Evolutionary conservation across 352 stramenopile genomes (phyloP).

Genomic region (Phytophthora pisi): DNA sequence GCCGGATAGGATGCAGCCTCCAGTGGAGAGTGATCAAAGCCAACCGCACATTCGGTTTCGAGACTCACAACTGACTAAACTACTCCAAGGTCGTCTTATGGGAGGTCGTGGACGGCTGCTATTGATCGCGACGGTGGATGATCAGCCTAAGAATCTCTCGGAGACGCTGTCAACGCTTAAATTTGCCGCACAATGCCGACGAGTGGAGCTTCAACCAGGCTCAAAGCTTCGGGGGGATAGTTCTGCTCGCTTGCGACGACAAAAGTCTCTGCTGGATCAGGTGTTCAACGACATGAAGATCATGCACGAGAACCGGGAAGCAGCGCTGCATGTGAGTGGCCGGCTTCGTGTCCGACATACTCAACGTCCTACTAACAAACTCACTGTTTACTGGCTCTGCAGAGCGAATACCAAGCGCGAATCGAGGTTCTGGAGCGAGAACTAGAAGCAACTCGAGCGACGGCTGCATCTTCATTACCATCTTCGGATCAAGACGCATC

Average conservation of each 20-base stretch:
- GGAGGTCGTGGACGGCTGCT: slow-evolving; percentile 49
- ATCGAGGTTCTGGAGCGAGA: slow-evolving; percentile 45
- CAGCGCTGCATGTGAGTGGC: slow-evolving; percentile 44
- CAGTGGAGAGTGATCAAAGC: slow-evolving; percentile 14
- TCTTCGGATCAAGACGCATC: slow-evolving; percentile 1
- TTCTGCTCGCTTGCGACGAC: slow-evolving; percentile 16
- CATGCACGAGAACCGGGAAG: slow-evolving; percentile 61
- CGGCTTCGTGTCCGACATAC: not conserved
- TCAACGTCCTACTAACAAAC: not conserved
- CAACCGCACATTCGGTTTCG: slow-evolving; percentile 63
- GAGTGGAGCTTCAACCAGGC: slow-evolving; percentile 50
- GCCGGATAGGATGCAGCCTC: slow-evolving; percentile 8
- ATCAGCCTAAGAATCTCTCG: slow-evolving; percentile 51
- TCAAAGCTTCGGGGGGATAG: slow-evolving; percentile 17
- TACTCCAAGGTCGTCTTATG: slow-evolving; percentile 61
- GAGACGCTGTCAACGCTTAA: slow-evolving; percentile 81
- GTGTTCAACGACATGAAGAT: slow-evolving; percentile 54
- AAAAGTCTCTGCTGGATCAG: slow-evolving; percentile 45
- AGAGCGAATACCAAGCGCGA: slow-evolving; percentile 47
- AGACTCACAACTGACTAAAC: slow-evolving; percentile 79
- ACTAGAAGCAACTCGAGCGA: slow-evolving; percentile 22
- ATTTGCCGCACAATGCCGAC: slow-evolving; percentile 71
- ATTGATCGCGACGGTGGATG: slow-evolving; percentile 71
- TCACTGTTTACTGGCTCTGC: not conserved
- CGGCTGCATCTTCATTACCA: not conserved